A percentile compares a stretch with the other conserved stretches of the same genome.
Evolutionary conservation across 352 stramenopile species (phyloP).

Genomic region (Phytophthora tentaculata): DNA sequence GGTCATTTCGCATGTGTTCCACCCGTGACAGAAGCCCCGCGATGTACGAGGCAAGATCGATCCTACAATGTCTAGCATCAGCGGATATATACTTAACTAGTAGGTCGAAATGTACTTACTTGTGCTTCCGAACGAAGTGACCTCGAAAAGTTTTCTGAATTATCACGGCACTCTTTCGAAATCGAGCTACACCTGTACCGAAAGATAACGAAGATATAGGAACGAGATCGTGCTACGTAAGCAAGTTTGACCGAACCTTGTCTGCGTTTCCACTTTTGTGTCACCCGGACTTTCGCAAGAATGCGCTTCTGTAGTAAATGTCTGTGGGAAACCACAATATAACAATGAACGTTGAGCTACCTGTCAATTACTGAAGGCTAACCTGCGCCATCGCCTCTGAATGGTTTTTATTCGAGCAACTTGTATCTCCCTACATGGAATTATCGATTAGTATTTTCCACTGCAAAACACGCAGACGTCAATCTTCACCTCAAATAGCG

Average conservation of each 20-base stretch:
- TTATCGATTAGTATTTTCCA: neutral
- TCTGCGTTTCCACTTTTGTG: slow-evolving; percentile 38
- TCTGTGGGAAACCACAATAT: slow-evolving; percentile 5
- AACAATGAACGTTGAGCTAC: no score
- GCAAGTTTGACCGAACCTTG: slow-evolving; percentile 18
- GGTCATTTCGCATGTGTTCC: slow-evolving; percentile 25
- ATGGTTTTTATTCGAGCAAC: slow-evolving; percentile 19
- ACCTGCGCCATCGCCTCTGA: slow-evolving; percentile 29
- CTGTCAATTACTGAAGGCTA: neutral
- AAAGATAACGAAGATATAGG: neutral
- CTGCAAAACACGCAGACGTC: no score
- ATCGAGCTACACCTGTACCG: slow-evolving; percentile 23
- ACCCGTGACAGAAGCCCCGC: slow-evolving; percentile 32
- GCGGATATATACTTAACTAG: neutral
- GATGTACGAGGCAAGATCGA: slow-evolving; percentile 8
- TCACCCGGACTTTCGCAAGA: slow-evolving; percentile 21
- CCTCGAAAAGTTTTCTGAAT: slow-evolving; percentile 62
- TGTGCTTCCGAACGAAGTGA: slow-evolving; percentile 40
- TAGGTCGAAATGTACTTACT: slow-evolving; percentile 4
- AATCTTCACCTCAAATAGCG: slow-evolving; percentile 50
- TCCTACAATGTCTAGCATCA: slow-evolving; percentile 1
- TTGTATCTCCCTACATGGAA: slow-evolving; percentile 17
- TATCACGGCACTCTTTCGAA: slow-evolving; percentile 39
- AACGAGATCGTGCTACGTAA: neutral
- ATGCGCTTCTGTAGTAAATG: slow-evolving; percentile 23